Percentiles rank a stretch among this genome's conserved stretches.
These are phyloP conservation scores for Ceratocystis harringtonii DNA, from an alignment of 2,329 filamentous ascomycete species.

Conservation along the genomic window DNA sequence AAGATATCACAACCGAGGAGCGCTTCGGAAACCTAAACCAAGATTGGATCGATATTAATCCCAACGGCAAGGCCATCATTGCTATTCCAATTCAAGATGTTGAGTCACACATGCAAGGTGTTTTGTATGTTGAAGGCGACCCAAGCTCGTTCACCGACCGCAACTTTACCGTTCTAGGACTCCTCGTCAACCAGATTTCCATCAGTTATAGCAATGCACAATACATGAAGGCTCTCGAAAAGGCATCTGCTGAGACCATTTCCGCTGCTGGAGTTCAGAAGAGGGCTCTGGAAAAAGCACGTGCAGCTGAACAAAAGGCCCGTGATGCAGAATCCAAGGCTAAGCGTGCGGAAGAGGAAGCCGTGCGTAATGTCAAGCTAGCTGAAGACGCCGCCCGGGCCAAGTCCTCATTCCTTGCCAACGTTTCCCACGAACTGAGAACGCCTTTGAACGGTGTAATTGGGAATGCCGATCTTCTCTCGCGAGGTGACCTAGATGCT, in stretches of 20 bases:
- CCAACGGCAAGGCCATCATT: slow-evolving; percentile 58
- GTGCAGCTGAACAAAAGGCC: slow-evolving; percentile 21
- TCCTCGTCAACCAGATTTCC: slow-evolving; percentile 65
- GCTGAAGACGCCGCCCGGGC: slow-evolving; percentile 73
- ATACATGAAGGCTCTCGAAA: slow-evolving; percentile 56
- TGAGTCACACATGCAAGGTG: slow-evolving; percentile 52
- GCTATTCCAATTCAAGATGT: slow-evolving; percentile 67
- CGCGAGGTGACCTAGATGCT: slow-evolving; percentile 57
- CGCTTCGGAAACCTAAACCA: slow-evolving; percentile 62
- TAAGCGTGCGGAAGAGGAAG: slow-evolving; percentile 60
- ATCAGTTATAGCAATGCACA: slow-evolving; percentile 56
- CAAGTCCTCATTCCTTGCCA: slow-evolving; percentile 66
- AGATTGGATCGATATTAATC: slow-evolving; percentile 52
- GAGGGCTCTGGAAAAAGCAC: slow-evolving; percentile 54
- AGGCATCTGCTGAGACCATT: slow-evolving; percentile 62
- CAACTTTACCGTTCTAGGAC: slow-evolving; percentile 48
- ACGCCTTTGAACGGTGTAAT: slow-evolving; percentile 80
- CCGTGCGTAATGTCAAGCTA: slow-evolving; percentile 62
- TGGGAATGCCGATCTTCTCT: slow-evolving; percentile 69
- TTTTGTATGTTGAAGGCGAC: slow-evolving; percentile 60
- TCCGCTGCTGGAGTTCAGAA: slow-evolving; percentile 68
- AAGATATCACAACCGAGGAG: slow-evolving; percentile 60
- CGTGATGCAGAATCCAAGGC: slow-evolving; percentile 57
- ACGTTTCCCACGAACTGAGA: slow-evolving; percentile 67
- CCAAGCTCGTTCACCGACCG: slow-evolving; percentile 65